Conservation (phyloP, 2,329 filamentous ascomycete species). For the Apiospora phragmitis region DNA sequence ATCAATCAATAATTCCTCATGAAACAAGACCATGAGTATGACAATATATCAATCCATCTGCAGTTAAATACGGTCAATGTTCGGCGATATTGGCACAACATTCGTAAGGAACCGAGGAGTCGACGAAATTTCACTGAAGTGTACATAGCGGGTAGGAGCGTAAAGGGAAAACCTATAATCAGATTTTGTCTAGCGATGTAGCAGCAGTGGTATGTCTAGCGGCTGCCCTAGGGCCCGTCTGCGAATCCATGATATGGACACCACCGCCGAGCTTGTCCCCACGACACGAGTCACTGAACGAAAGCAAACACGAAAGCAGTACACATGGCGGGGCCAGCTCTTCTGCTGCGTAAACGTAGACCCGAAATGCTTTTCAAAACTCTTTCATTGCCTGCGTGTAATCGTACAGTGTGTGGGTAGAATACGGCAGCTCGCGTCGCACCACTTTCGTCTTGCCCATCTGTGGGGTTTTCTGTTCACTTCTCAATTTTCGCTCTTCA, state of each 20-base stretch:
- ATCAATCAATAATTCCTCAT: background rate
- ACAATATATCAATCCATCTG: too few relatives aligned
- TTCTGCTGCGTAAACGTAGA: background rate
- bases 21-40: too few relatives aligned
- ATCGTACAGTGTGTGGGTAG: constrained; percentile 3
- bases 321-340: background rate
- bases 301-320: background rate
- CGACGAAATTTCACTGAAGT: background rate
- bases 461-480: background rate
- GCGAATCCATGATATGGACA: constrained; percentile 1
- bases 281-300: background rate
- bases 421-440: background rate
- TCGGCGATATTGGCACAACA: background rate
- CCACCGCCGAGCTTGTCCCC: background rate
- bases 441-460: background rate
- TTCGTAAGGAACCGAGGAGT: background rate
- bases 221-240: background rate
- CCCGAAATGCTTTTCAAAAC: background rate
- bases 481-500: background rate
- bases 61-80: background rate
- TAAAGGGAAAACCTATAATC: background rate
- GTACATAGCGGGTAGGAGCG: background rate
- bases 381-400: background rate
- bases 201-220: background rate
- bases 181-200: constrained; percentile 5